Evolutionary conservation across 2,329 filamentous ascomycete genomes (phyloP).

Genomic region (Penicillium sp.): DNA sequence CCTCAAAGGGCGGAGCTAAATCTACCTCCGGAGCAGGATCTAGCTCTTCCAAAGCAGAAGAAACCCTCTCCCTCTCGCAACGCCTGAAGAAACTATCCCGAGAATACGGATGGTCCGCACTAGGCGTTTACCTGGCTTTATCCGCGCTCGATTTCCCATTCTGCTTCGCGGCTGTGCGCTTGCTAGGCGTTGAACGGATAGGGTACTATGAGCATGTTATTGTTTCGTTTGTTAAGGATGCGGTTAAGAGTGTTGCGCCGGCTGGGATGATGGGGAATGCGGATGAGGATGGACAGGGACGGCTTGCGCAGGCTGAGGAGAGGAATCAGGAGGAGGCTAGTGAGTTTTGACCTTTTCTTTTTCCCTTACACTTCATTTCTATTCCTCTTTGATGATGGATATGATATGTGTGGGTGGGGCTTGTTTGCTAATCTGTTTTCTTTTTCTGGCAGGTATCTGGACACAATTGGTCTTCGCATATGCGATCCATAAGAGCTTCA

Average conservation of each 20-base stretch:
- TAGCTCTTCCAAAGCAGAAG: constrained; percentile 12
- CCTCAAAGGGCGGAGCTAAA: constrained; percentile 11
- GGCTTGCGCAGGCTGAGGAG: constrained; percentile 60
- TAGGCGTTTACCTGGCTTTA: constrained; percentile 84
- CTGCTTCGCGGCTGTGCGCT: constrained; percentile 82
- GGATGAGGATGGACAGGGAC: constrained; percentile 20
- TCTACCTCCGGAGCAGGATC: constrained; percentile 9
- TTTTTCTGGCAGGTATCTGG: constrained; percentile 55
- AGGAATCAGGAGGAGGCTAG: constrained; percentile 65
- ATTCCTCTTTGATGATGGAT: too few species aligned
- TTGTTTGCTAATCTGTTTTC: neutral
- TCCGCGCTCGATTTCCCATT: constrained; percentile 90
- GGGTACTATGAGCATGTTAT: constrained; percentile 53
- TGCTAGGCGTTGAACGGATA: constrained; percentile 80
- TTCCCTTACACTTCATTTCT: neutral
- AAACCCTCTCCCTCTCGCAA: constrained; percentile 57
- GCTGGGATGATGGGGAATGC: constrained; percentile 14
- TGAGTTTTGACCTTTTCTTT: constrained; percentile 49
- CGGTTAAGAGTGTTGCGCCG: constrained; percentile 39
- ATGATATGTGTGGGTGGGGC: neutral
- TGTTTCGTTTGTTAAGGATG: constrained; percentile 37
- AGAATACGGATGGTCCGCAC: constrained; percentile 90
- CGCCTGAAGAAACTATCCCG: constrained; percentile 77
- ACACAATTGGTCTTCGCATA: constrained; percentile 92
- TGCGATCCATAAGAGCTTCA: constrained; percentile 95